Conservation (phyloP, 257 asterid species). For the Lithospermum erythrorhizon region DNA sequence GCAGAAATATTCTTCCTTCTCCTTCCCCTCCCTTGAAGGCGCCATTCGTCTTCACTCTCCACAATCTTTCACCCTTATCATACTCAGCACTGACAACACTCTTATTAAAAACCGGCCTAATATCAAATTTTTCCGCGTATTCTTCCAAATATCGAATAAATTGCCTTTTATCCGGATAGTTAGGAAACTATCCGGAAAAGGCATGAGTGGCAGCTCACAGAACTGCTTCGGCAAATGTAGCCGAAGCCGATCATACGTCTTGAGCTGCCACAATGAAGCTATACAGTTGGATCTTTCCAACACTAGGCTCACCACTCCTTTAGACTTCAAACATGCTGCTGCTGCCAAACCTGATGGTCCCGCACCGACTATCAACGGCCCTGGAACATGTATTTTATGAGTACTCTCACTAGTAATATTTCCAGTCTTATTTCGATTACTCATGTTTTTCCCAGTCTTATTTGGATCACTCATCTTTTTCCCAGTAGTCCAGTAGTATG, state of each 20-base stretch:
- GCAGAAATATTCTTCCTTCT: background rate
- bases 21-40: background rate
- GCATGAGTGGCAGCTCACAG: slow-evolving; percentile 17
- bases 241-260: slow-evolving; percentile 13
- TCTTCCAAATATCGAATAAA: slow-evolving; percentile 14
- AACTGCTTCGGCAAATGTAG: slow-evolving; percentile 18
- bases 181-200: slow-evolving; percentile 12
- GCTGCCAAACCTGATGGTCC: slow-evolving; percentile 18
- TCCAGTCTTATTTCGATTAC: too few relatives aligned
- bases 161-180: slow-evolving; percentile 14
- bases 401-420: too few relatives aligned
- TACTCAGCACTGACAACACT: slow-evolving; percentile 8
- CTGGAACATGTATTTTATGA: background rate
- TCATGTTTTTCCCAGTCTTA: too few relatives aligned
- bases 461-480: background rate
- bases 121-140: slow-evolving; percentile 10
- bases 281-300: slow-evolving; percentile 13
- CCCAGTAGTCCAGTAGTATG: background rate
- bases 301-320: slow-evolving; percentile 8
- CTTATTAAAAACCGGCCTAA: slow-evolving; percentile 12
- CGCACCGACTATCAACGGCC: slow-evolving; percentile 16
- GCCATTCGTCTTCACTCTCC: slow-evolving; percentile 3
- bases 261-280: slow-evolving; percentile 17
- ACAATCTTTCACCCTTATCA: slow-evolving; percentile 1
- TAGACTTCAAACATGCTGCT: slow-evolving; percentile 16